Conservation (phyloP, 2,329 filamentous ascomycete genomes). For the Ascochyta lentis region DNA sequence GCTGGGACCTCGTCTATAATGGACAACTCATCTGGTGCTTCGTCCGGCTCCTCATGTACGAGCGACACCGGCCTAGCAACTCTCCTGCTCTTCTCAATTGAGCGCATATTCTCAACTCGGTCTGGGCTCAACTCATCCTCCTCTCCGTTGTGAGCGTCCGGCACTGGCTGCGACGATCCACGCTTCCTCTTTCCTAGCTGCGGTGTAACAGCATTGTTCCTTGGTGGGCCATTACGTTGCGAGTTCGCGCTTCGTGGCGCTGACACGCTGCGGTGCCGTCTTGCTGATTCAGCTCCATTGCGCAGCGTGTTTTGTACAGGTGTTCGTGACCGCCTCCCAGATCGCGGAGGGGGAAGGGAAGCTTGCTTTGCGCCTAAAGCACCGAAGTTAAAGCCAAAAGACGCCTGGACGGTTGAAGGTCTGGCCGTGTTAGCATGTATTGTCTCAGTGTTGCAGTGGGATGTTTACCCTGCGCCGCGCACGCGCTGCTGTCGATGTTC, state of each 20-base stretch:
- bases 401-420: slow-evolving; percentile 55
- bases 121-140: slow-evolving; percentile 46
- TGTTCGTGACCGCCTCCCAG: slow-evolving; percentile 37
- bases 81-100: slow-evolving; percentile 38
- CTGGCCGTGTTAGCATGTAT: slow-evolving; percentile 44
- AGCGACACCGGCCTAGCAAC: slow-evolving; percentile 33
- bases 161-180: slow-evolving; percentile 26
- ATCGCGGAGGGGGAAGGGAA: slow-evolving; percentile 33
- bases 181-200: slow-evolving; percentile 46
- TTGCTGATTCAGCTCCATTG: slow-evolving; percentile 29
- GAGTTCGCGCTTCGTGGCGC: slow-evolving; percentile 31
- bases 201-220: slow-evolving; percentile 32
- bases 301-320: slow-evolving; percentile 32
- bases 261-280: slow-evolving; percentile 40
- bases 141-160: slow-evolving; percentile 28
- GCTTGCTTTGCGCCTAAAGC: slow-evolving; percentile 37
- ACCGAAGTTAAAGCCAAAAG: slow-evolving; percentile 56
- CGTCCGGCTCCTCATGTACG: slow-evolving; percentile 33
- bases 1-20: slow-evolving; percentile 27
- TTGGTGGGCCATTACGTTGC: slow-evolving; percentile 27
- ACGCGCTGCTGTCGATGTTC: slow-evolving; percentile 64
- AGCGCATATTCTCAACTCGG: slow-evolving; percentile 32
- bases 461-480: slow-evolving; percentile 62
- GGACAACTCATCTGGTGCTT: slow-evolving; percentile 39
- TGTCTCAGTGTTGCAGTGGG: slow-evolving; percentile 12